Evolutionary conservation across 2,329 filamentous ascomycete genomes (phyloP).

Genomic region (Aspergillus sp.): DNA sequence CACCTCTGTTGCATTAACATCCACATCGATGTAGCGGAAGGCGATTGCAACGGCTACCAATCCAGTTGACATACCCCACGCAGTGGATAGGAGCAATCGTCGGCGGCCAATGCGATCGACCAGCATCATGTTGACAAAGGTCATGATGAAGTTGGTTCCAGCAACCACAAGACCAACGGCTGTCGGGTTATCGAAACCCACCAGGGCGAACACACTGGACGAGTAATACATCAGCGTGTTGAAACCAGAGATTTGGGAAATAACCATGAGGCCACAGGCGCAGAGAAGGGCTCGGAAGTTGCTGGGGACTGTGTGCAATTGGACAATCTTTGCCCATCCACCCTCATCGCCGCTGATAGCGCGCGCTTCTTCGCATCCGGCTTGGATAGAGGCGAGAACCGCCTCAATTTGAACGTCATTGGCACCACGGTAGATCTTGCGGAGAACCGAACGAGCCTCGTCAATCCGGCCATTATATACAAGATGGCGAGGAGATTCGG

Average conservation of each 20-base stretch:
- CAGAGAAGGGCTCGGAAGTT: conserved; percentile 48
- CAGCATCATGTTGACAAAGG: conserved; percentile 52
- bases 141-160: conserved; percentile 52
- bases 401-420: conserved; percentile 50
- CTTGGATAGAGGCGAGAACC: conserved; percentile 50
- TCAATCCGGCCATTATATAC: conserved; percentile 25
- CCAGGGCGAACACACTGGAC: conserved; percentile 50
- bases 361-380: conserved; percentile 47
- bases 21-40: conserved; percentile 55
- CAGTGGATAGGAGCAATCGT: conserved; percentile 49
- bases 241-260: conserved; percentile 55
- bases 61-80: conserved; percentile 51
- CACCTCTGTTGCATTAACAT: conserved; percentile 43
- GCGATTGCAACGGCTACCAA: conserved; percentile 51
- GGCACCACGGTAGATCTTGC: conserved; percentile 32
- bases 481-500: conserved; percentile 32
- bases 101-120: conserved; percentile 54
- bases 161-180: conserved; percentile 48
- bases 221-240: conserved; percentile 54
- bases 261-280: conserved; percentile 58
- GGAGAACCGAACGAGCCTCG: conserved; percentile 39
- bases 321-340: conserved; percentile 50
- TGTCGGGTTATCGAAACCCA: conserved; percentile 56
- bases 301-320: conserved; percentile 48
- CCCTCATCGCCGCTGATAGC: conserved; percentile 47